These are phyloP conservation scores for Ilyonectria robusta DNA, from an alignment of 2,329 filamentous ascomycete genomes.

Conservation along the genomic window DNA sequence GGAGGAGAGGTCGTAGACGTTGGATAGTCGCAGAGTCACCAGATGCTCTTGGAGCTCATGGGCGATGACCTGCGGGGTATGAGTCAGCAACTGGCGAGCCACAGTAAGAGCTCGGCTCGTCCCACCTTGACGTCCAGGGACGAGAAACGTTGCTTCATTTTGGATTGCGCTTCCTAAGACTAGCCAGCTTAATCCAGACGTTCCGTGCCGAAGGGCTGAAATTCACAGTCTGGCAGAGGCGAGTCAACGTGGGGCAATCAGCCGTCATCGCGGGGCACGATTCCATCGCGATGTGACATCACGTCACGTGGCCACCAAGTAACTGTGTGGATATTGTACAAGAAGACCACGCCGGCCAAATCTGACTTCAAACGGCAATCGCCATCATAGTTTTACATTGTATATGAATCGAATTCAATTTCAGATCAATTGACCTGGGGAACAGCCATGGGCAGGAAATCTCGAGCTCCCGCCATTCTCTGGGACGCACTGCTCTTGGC, in stretches of 20 bases:
- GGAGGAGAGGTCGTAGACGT: constrained; percentile 96
- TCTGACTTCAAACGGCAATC: neutral
- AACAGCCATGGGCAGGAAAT: too few species aligned
- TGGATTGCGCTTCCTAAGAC: constrained; percentile 39
- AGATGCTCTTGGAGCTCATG: constrained; percentile 89
- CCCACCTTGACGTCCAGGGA: constrained; percentile 82
- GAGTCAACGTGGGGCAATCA: constrained; percentile 36
- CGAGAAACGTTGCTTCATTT: constrained; percentile 85
- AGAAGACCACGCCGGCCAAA: neutral
- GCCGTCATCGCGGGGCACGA: constrained; percentile 35
- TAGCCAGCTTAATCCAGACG: constrained; percentile 14
- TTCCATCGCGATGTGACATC: constrained; percentile 32
- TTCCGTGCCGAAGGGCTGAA: constrained; percentile 24
- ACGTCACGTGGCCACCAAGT: constrained; percentile 34
- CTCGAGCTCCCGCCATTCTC: neutral
- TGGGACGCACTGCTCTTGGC: neutral
- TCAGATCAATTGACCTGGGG: neutral
- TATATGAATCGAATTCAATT: neutral
- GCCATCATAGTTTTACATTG: neutral
- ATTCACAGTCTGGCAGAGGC: constrained; percentile 14
- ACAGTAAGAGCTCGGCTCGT: neutral
- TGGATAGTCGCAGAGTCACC: constrained; percentile 85
- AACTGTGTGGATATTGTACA: neutral
- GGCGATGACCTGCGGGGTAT: constrained; percentile 80
- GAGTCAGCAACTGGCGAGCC: constrained; percentile 26